A percentile compares a stretch with the other conserved stretches of the same genome.
phyloP scores from a whole-genome alignment of 148 eudicot species.

The Dysphania ambrosioides region DNA sequence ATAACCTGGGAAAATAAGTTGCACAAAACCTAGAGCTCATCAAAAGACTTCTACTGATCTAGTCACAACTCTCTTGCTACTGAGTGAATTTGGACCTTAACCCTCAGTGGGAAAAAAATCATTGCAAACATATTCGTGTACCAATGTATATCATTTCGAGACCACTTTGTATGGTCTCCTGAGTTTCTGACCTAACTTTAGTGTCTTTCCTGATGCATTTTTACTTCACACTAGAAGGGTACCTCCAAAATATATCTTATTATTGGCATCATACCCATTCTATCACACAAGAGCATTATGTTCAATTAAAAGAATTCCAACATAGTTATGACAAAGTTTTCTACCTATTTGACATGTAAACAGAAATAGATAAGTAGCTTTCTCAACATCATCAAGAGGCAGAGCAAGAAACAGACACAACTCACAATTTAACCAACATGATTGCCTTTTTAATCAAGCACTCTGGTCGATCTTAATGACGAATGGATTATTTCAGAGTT shows the following conservation, averaged over 20 bases:
- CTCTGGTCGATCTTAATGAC: not conserved
- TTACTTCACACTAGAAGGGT: not conserved
- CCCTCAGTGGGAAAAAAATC: not conserved
- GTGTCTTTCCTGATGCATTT: not conserved
- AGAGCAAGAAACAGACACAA: not conserved
- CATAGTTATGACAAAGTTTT: not conserved
- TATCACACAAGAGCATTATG: not conserved
- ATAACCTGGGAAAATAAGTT: not conserved
- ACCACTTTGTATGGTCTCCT: no score
- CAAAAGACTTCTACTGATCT: not conserved
- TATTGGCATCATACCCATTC: not conserved
- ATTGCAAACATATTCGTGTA: not conserved
- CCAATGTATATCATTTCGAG: not conserved
- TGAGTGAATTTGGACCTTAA: not conserved
- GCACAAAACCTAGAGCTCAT: not conserved
- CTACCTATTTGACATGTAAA: not conserved
- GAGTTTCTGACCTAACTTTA: not conserved
- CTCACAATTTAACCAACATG: not conserved
- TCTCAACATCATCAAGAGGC: not conserved
- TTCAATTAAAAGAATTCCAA: not conserved
- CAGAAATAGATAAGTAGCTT: not conserved
- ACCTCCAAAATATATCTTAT: not conserved
- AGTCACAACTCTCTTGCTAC: not conserved
- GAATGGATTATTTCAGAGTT: not conserved
- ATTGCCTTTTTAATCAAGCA: not conserved